Evolutionary conservation across 2,329 filamentous ascomycete genomes (phyloP).

Genomic region (Cadophora luteo-olivacea): DNA sequence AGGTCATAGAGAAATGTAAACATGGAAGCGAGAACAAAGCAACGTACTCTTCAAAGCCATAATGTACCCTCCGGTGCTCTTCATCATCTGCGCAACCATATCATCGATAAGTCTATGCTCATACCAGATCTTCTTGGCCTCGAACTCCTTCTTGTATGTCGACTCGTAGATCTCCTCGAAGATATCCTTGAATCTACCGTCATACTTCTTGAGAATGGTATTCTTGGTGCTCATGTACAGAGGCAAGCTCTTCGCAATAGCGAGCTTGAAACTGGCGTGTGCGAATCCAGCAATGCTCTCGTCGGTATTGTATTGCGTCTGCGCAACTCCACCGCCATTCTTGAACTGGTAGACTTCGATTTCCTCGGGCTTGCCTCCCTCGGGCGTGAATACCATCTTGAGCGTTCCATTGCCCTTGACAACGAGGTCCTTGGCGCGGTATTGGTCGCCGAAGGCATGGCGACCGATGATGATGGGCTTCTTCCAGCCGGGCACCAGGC

Average conservation of each 20-base stretch:
- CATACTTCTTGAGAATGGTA: slow-evolving; percentile 99
- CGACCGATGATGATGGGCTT: slow-evolving; percentile 99
- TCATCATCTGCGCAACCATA: slow-evolving; percentile 99
- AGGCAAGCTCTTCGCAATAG: slow-evolving; percentile 84
- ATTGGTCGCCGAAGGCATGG: slow-evolving; percentile 98
- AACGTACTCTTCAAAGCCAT: slow-evolving; percentile 96
- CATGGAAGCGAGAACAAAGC: slow-evolving; percentile 2
- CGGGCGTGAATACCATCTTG: slow-evolving; percentile 93
- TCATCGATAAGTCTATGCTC: slow-evolving; percentile 99
- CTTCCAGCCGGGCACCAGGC: slow-evolving; percentile 96
- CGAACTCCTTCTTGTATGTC: slow-evolving; percentile 86
- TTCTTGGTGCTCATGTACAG: slow-evolving; percentile 99
- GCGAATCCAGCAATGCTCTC: slow-evolving; percentile 95
- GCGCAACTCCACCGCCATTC: slow-evolving; percentile 83
- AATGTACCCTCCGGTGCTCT: slow-evolving; percentile 94
- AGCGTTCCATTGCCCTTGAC: slow-evolving; percentile 85
- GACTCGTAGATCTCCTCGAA: slow-evolving; percentile 96
- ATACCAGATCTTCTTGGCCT: slow-evolving; percentile 95
- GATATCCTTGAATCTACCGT: slow-evolving; percentile 98
- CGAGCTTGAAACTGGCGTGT: slow-evolving; percentile 95
- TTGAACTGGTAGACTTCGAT: slow-evolving; percentile 93
- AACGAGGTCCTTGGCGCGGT: slow-evolving; percentile 92
- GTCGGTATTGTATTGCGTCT: slow-evolving; percentile 98
- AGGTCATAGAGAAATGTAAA: background rate
- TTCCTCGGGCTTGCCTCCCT: slow-evolving; percentile 79